Conservation (phyloP, 176 grass and related monocot genomes). For the Triticum aestivum region IWGSC_CS_RefSeq_v2.1 NC_057811.1:353082791-353083290, state of each 20-base stretch:
- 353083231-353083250: not conserved
- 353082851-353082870: conserved; percentile 45
- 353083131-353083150: conserved; percentile 23
- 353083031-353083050: conserved; percentile 26
- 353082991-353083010: conserved; percentile 53
- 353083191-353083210: not conserved
- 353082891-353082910: conserved; percentile 52
- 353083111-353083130: conserved; percentile 24
- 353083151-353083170: conserved; percentile 45
- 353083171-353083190: conserved; percentile 13
- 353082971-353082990: conserved; percentile 56
- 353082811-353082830: conserved; percentile 19
- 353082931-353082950: conserved; percentile 58
- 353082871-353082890: conserved; percentile 24
- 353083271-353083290: conserved; percentile 92
- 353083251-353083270: conserved; percentile 43
- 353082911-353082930: conserved; percentile 30
- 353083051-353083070: not conserved
- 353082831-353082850: conserved; percentile 8
- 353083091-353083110: conserved; percentile 39
- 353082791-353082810: not conserved
- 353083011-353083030: conserved; percentile 42
- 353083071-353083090: conserved; percentile 20
- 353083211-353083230: not conserved
- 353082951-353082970: conserved; percentile 27